phyloP scores from a whole-genome alignment of 768 basidiomycete species.

The Agrocybe pediades region DNA sequence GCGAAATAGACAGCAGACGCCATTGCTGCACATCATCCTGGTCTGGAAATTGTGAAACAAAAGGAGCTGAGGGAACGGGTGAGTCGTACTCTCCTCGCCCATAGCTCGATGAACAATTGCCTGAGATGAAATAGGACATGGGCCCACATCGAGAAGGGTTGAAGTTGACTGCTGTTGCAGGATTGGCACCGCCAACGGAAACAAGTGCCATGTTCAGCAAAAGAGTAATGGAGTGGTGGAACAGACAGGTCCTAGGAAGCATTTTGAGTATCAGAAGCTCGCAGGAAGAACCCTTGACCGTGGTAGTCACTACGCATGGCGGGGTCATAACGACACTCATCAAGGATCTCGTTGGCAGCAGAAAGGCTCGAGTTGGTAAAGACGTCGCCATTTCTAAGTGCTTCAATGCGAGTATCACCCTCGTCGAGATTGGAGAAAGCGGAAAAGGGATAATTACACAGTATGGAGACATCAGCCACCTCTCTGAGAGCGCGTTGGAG shows the following conservation, averaged over 20 bases:
- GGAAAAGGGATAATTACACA: constrained; percentile 44
- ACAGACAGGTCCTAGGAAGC: constrained; percentile 35
- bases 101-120: background rate
- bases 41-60: constrained; percentile 42
- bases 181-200: constrained; percentile 38
- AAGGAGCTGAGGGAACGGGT: constrained; percentile 68
- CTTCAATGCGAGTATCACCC: constrained; percentile 58
- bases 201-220: constrained; percentile 37
- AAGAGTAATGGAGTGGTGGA: constrained; percentile 69
- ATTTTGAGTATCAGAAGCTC: constrained; percentile 6
- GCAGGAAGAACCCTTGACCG: constrained; percentile 31
- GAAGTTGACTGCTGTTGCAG: constrained; percentile 14
- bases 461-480: constrained; percentile 59
- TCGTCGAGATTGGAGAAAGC: constrained; percentile 51
- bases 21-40: constrained; percentile 58
- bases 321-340: constrained; percentile 61
- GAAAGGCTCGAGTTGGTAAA: constrained; percentile 35
- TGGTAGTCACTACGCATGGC: constrained; percentile 70
- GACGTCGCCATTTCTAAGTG: constrained; percentile 38
- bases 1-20: constrained; percentile 66
- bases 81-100: constrained; percentile 20
- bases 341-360: constrained; percentile 42
- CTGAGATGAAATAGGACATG: constrained; percentile 46
- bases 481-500: constrained; percentile 37
- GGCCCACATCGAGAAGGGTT: constrained; percentile 39